Conservation (phyloP, 441 rosid species). For the Adansonia rubrostipa region DNA sequence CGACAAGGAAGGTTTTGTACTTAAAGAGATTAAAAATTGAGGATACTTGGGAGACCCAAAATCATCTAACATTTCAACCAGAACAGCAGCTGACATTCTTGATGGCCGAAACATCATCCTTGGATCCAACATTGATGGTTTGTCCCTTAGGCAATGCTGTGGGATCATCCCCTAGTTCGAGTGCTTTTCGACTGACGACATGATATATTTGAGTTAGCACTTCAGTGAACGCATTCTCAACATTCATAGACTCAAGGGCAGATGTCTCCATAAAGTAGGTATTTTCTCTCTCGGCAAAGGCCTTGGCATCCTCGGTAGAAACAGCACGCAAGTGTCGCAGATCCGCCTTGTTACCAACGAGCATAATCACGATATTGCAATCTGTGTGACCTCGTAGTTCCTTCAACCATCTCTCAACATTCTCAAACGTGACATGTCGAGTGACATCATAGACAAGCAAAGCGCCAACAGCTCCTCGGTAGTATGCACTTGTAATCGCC, state of each 20-base stretch:
- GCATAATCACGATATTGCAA: slow-evolving; percentile 56
- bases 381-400: slow-evolving; percentile 62
- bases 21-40: not conserved
- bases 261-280: slow-evolving; percentile 75
- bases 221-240: slow-evolving; percentile 63
- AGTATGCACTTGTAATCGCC: slow-evolving; percentile 64
- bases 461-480: slow-evolving; percentile 63
- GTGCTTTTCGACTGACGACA: slow-evolving; percentile 56
- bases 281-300: slow-evolving; percentile 59
- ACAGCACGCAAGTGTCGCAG: slow-evolving; percentile 63
- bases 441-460: slow-evolving; percentile 62
- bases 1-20: not conserved
- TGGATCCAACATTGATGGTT: slow-evolving; percentile 54
- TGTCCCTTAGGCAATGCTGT: slow-evolving; percentile 62
- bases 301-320: slow-evolving; percentile 55
- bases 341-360: slow-evolving; percentile 66
- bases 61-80: slow-evolving; percentile 35
- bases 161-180: slow-evolving; percentile 50
- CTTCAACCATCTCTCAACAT: slow-evolving; percentile 61
- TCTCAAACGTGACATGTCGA: slow-evolving; percentile 58
- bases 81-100: slow-evolving; percentile 65
- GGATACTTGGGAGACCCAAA: slow-evolving; percentile 14
- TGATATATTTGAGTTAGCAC: slow-evolving; percentile 61
- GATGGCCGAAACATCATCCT: slow-evolving; percentile 64
- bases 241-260: slow-evolving; percentile 64